phyloP scores from a whole-genome alignment of 148 eudicot genomes.

The Chenopodium album region DNA sequence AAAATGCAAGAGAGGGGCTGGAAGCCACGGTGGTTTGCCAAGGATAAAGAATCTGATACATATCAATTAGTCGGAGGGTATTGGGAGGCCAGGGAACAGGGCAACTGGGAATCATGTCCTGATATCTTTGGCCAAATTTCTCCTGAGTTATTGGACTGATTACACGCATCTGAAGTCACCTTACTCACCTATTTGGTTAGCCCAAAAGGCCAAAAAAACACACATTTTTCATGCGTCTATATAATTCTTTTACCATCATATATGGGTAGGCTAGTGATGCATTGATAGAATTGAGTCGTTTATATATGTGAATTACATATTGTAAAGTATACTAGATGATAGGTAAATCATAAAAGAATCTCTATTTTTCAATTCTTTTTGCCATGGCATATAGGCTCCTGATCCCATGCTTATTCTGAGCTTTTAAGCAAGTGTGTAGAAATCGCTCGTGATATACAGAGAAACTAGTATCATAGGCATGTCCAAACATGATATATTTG shows the following conservation, averaged over 20 bases:
- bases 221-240: constrained; percentile 11
- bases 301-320: constrained; percentile 30
- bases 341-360: constrained; percentile 23
- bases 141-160: constrained; percentile 54
- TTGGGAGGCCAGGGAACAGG: constrained; percentile 83
- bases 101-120: constrained; percentile 77
- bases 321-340: constrained; percentile 35
- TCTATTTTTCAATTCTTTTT: not conserved
- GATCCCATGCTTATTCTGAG: not conserved
- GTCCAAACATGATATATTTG: not conserved
- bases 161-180: constrained; percentile 2
- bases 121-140: constrained; percentile 82
- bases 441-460: not conserved
- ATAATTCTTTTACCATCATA: constrained; percentile 32
- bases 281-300: constrained; percentile 17
- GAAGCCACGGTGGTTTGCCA: constrained; percentile 84
- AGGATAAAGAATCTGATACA: constrained; percentile 56
- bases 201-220: not conserved
- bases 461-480: not conserved
- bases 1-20: constrained; percentile 97
- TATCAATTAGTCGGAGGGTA: constrained; percentile 72
- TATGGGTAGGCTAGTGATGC: constrained; percentile 28
- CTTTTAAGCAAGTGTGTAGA: not conserved
- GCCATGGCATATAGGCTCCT: not conserved
- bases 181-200: constrained; percentile 10